Evolutionary conservation across 257 asterid species (phyloP), one percentile per base, ranked within the genome.

Genomic region (Ligustrum vulgare): DNA sequence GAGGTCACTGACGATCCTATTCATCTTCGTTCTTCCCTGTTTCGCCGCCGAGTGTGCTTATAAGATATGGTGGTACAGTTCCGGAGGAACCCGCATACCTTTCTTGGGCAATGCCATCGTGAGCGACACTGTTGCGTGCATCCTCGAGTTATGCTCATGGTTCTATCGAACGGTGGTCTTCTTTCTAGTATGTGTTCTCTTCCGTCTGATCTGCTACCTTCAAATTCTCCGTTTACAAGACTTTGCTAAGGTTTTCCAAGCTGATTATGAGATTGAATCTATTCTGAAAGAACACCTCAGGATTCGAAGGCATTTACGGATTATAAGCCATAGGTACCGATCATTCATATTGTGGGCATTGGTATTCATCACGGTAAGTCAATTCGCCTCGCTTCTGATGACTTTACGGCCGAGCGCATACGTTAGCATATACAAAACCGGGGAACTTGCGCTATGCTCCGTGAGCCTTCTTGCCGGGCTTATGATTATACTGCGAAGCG

Each of bases 391-490:
- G 22, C 94, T 95, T 74, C 96, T 95, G 72, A 81, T 89, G 90
- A 91, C 96, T 8, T 84, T 89, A 1, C 90, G 97, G 18, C 72
- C 96, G 4, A 73, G 80, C 63, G 90, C 96, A 3, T 82, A 90
- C 60, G 87, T 88, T 47, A 78, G 78, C 74, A 75, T 95, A 8
- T 90, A 75, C 60, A 87, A 86, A 75, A 75, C 86, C 34, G 98
- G 99, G 22, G 98, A 93, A 83, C 91, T 95, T 6, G 98, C 97
- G 84, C 89, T 94, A 2, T 94, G 96, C 74, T 92, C 96, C 0
- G 62, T 95, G 5, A 91, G 97, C 75, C 99, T 95, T 78, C 86
- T 95, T 2, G 96, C 97, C 0, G 99, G 99, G 65, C 83, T 95
- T 0, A 13, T 91, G 91, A 88, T 93, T 33, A 71, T 93, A 51